Base-by-base conservation (phyloP, 768 basidiomycete genomes). In the Cubamyces lactineus region DNA sequence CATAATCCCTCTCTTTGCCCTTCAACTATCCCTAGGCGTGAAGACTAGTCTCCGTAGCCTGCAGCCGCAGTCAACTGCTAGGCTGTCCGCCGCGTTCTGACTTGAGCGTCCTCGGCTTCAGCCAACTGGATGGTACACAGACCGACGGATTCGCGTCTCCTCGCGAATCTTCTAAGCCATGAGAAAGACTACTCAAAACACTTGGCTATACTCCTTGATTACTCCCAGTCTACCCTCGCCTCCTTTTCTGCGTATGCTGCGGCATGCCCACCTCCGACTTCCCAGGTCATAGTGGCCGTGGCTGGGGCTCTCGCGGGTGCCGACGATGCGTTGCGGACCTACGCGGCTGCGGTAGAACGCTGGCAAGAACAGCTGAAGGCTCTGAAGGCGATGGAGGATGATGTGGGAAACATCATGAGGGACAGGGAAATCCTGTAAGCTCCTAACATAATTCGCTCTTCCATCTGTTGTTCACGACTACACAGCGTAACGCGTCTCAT, bases 391-490 rank as follows among this genome's bases (percentile, higher is more conserved):
- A 77, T 89, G 56, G 91, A 94, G 73, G 88, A 91, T 47, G 90
- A 91, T 59, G 84, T 93, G 4, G 79, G 78, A 3, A 86, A 84
- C 65, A 78, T 92, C 54, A 75, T 90, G 62, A 77, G 89, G 5
- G 92, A 94, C 73, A 77, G 89, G 47, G 91, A 94, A 67, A 94
- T 94, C 64, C 79, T 93, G 92, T 92, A 64, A 69, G 89, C 81
- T 26, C 47, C 6, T 49, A 48, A 11, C 21, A 43, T 39, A 30
- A 24, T 26, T 21, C n/a, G 5, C 49, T 45, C 2, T 15, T 7
- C 24, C 26, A 15, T 7, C 34, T 15, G 45, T 42, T 52, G 16
- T 39, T 11, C 16, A 6, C 15, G 11, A 11, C 8, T 5, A 19
- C 46, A 23, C 43, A 94, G 91, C 1, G 87, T 93, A 19, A 91